These are phyloP conservation scores for Tetracladium setigerum DNA, from an alignment of 495 filamentous ascomycete species.

Conservation along the genomic window DNA sequence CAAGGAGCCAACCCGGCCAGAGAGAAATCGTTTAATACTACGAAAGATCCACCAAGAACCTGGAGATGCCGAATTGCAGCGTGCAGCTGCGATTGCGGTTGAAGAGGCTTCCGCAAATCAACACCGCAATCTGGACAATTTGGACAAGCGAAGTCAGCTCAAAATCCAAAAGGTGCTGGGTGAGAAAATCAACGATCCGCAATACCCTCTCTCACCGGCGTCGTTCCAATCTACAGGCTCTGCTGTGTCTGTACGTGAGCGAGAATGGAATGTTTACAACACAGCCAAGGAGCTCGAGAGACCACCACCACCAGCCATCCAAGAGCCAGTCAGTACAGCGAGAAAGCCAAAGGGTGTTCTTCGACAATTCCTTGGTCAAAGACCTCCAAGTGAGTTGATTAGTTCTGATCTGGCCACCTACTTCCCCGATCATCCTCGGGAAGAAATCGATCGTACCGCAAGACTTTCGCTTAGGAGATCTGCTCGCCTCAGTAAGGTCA, in stretches of 20 bases:
- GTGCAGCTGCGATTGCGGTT: constrained; percentile 73
- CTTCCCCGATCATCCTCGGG: constrained; percentile 89
- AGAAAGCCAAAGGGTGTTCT: constrained; percentile 37
- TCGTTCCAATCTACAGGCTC: constrained; percentile 38
- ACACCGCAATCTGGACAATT: constrained; percentile 51
- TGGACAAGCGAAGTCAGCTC: constrained; percentile 57
- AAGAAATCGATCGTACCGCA: constrained; percentile 90
- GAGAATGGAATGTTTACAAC: constrained; percentile 57
- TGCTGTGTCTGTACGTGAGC: constrained; percentile 33
- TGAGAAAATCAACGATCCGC: constrained; percentile 70
- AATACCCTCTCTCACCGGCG: constrained; percentile 74
- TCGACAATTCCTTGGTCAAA: constrained; percentile 73
- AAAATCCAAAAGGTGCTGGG: constrained; percentile 82
- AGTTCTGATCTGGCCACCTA: constrained; percentile 92
- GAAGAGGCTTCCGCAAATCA: constrained; percentile 76
- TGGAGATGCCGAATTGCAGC: constrained; percentile 67
- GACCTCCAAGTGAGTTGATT: constrained; percentile 95
- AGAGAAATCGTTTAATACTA: constrained; percentile 84
- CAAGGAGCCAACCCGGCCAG: constrained; percentile 61
- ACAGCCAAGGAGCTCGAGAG: constrained; percentile 52
- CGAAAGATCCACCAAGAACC: constrained; percentile 83
- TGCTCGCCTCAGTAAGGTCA: constrained; percentile 79
- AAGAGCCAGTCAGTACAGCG: constrained; percentile 9
- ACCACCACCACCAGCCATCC: constrained; percentile 27
- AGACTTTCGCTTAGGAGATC: constrained; percentile 86